These are phyloP conservation scores for Cantharellus cinnabarinus DNA, from an alignment of 768 basidiomycete genomes.

Conservation along the genomic window DNA sequence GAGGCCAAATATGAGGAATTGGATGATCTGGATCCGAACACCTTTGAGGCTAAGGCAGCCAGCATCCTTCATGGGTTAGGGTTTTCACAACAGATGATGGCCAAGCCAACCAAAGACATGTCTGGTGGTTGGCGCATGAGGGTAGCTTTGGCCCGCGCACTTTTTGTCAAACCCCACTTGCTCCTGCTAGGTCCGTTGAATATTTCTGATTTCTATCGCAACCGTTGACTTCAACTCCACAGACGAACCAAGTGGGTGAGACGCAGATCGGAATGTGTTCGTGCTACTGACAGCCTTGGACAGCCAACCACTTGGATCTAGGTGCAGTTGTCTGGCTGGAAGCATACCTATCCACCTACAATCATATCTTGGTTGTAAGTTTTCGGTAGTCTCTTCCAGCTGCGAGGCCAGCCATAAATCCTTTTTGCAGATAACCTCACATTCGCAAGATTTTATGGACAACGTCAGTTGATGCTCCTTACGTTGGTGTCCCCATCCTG, in stretches of 20 bases:
- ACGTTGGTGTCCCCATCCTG: too few species aligned
- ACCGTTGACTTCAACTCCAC: not conserved
- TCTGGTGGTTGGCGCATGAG: slow-evolving; percentile 99
- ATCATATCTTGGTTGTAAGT: slow-evolving; percentile 73
- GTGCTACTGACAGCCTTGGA: not conserved
- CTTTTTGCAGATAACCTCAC: slow-evolving; percentile 45
- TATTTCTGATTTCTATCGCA: not conserved
- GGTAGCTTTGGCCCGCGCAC: slow-evolving; percentile 84
- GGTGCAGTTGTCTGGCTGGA: slow-evolving; percentile 98
- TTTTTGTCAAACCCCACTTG: slow-evolving; percentile 92
- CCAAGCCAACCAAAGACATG: slow-evolving; percentile 95
- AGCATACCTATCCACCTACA: slow-evolving; percentile 93
- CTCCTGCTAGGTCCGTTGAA: slow-evolving; percentile 69
- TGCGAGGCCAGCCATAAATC: not conserved
- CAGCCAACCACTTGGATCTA: slow-evolving; percentile 79
- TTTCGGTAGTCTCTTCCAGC: not conserved
- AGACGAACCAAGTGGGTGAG: slow-evolving; percentile 11
- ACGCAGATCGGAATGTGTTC: not conserved
- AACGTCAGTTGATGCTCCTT: slow-evolving; percentile 20
- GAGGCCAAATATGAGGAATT: slow-evolving; percentile 87
- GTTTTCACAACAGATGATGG: slow-evolving; percentile 82
- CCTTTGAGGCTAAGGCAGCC: slow-evolving; percentile 90
- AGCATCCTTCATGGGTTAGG: slow-evolving; percentile 96
- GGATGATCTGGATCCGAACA: slow-evolving; percentile 87
- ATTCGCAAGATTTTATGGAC: slow-evolving; percentile 99